Evolutionary conservation across 2,329 filamentous ascomycete species (phyloP).

Genomic region (Didymosphaeria variabile): DNA sequence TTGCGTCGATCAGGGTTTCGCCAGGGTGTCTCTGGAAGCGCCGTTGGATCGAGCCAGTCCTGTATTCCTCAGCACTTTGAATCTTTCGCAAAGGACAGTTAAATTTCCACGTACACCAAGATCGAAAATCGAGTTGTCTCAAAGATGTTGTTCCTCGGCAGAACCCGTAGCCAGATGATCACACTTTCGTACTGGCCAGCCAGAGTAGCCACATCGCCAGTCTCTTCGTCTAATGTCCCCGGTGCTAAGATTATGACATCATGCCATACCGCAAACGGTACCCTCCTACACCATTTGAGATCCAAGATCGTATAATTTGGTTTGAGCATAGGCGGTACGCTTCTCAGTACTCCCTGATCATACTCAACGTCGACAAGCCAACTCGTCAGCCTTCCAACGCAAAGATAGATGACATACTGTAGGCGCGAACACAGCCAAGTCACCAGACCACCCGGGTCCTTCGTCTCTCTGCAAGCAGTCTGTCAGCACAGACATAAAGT

Average conservation of each 20-base stretch:
- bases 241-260: conserved; percentile 4
- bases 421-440: conserved; percentile 14
- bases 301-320: conserved; percentile 5
- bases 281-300: neutral
- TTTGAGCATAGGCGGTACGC: conserved; percentile 5
- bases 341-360: neutral
- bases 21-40: conserved; percentile 25
- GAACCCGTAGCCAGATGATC: conserved; percentile 15
- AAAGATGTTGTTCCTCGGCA: too few relatives aligned
- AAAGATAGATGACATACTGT: conserved; percentile 10
- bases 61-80: too few relatives aligned
- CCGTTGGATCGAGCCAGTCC: too few relatives aligned
- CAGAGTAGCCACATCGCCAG: conserved; percentile 6
- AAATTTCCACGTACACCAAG: too few relatives aligned
- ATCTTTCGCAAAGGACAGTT: too few relatives aligned
- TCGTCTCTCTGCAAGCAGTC: conserved; percentile 15
- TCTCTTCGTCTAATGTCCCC: neutral
- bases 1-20: neutral
- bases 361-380: conserved; percentile 8
- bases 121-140: too few relatives aligned
- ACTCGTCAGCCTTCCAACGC: neutral
- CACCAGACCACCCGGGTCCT: conserved; percentile 14
- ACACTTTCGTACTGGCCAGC: conserved; percentile 7
- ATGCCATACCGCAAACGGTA: conserved; percentile 5
- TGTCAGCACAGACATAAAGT: conserved; percentile 13